phyloP scores from a whole-genome alignment of 164 flowering plant genomes.

The Annona squamosa region DNA sequence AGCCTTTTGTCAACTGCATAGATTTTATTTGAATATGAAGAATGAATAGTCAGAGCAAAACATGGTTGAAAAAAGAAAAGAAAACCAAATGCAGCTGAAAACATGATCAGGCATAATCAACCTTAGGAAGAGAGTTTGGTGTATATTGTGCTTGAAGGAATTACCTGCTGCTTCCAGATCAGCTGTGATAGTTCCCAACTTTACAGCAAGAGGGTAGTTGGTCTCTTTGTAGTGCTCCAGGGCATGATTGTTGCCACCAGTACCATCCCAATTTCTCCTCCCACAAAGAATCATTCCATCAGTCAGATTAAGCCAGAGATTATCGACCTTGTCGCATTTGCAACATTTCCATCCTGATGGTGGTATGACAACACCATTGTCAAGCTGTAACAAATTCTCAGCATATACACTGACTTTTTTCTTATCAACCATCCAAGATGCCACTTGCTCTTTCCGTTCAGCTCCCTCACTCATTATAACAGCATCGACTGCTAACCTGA shows the following conservation, averaged over 20 bases:
- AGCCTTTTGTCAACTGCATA: no score
- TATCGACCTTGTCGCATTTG: constrained; percentile 86
- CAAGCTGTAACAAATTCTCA: constrained; percentile 57
- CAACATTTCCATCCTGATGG: constrained; percentile 93
- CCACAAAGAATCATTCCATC: constrained; percentile 99
- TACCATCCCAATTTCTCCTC: constrained; percentile 91
- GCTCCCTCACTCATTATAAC: constrained; percentile 75
- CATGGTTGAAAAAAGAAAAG: no score
- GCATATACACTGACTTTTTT: constrained; percentile 72
- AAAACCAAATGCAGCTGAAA: not conserved
- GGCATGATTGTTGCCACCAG: constrained; percentile 97
- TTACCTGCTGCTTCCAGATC: constrained; percentile 96
- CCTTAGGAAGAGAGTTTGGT: not conserved
- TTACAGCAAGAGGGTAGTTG: constrained; percentile 85
- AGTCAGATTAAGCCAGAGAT: constrained; percentile 92
- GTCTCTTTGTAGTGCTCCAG: constrained; percentile 73
- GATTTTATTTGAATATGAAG: no score
- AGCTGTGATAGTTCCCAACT: constrained; percentile 93
- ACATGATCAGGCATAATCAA: not conserved
- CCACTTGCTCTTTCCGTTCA: constrained; percentile 78
- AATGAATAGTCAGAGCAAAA: no score
- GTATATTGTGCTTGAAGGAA: constrained; percentile 6
- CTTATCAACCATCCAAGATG: constrained; percentile 84
- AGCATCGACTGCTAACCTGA: constrained; percentile 85
- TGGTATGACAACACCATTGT: constrained; percentile 67